phyloP scores from a whole-genome alignment of 306 rosid genomes.

The Gillenia trifoliata region DNA sequence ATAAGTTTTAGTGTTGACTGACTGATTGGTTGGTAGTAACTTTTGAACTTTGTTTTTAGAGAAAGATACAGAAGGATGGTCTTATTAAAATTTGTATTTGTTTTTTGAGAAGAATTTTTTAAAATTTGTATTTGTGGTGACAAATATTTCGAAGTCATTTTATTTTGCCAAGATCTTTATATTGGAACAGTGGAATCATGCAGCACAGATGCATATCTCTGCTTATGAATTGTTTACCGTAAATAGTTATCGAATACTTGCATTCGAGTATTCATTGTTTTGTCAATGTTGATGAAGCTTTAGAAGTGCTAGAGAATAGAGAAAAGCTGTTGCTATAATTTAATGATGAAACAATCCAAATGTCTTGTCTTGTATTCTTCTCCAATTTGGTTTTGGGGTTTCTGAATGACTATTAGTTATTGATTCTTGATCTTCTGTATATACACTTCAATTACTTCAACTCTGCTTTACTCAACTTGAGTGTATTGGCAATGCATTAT shows the following conservation, averaged over 20 bases:
- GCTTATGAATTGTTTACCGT: neutral
- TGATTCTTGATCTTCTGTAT: conserved; percentile 12
- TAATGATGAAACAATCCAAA: neutral
- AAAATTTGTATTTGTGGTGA: neutral
- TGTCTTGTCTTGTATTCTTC: neutral
- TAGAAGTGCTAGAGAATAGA: no score
- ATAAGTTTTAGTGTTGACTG: neutral
- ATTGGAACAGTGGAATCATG: neutral
- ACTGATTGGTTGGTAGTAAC: neutral
- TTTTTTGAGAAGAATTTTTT: no score
- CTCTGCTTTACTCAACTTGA: neutral
- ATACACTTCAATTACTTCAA: neutral
- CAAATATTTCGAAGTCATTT: neutral
- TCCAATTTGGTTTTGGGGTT: conserved; percentile 1
- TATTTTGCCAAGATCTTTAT: neutral
- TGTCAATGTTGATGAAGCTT: no score
- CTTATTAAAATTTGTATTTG: no score
- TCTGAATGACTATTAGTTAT: conserved; percentile 14
- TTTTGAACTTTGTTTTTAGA: neutral
- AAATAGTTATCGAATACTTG: neutral
- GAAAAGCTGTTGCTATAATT: no score
- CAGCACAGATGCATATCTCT: neutral
- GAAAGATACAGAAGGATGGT: neutral
- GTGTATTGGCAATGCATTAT: neutral
- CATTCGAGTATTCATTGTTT: neutral